These are phyloP conservation scores for Phytopythium aichiense DNA, from an alignment of 352 stramenopile species.

Conservation along the genomic window DNA sequence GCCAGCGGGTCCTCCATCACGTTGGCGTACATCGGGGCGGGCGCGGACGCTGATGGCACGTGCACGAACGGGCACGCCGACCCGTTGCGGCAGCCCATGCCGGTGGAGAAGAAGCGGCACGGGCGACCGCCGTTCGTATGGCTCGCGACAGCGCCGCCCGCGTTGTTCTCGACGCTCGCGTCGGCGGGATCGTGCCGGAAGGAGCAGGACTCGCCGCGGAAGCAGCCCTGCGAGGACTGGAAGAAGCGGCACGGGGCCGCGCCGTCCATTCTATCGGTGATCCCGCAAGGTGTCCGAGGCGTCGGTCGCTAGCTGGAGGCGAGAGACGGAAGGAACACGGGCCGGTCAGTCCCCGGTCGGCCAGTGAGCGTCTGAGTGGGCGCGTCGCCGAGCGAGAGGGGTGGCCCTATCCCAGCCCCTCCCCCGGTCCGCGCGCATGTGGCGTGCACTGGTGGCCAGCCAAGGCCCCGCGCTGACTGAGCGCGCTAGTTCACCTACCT, in stretches of 20 bases:
- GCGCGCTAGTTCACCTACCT: no score
- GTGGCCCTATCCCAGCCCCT: neutral
- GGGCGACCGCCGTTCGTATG: conserved; percentile 23
- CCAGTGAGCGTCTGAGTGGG: neutral
- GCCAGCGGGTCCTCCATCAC: conserved; percentile 14
- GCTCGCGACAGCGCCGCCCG: conserved; percentile 7
- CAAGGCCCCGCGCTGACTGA: neutral
- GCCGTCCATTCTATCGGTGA: conserved; percentile 10
- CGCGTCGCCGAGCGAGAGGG: neutral
- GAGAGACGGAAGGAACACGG: no score
- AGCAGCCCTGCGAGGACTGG: conserved; percentile 62
- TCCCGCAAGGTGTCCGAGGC: neutral
- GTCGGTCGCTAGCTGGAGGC: no score
- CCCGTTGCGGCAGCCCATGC: conserved; percentile 63
- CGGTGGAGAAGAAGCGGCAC: conserved; percentile 57
- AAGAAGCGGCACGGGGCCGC: conserved; percentile 62
- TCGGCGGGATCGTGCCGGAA: conserved; percentile 48
- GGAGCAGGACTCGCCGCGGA: conserved; percentile 55
- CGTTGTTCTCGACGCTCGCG: conserved; percentile 6
- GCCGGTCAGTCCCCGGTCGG: neutral
- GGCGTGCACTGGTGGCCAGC: neutral
- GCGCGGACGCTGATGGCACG: conserved; percentile 7
- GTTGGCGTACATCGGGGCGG: conserved; percentile 16
- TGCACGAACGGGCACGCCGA: conserved; percentile 54
- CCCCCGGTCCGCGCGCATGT: neutral